Evolutionary conservation across 2,329 filamentous ascomycete genomes (phyloP), one percentile per base, ranked within the genome.

Genomic region (Botrytis tulipae): DNA sequence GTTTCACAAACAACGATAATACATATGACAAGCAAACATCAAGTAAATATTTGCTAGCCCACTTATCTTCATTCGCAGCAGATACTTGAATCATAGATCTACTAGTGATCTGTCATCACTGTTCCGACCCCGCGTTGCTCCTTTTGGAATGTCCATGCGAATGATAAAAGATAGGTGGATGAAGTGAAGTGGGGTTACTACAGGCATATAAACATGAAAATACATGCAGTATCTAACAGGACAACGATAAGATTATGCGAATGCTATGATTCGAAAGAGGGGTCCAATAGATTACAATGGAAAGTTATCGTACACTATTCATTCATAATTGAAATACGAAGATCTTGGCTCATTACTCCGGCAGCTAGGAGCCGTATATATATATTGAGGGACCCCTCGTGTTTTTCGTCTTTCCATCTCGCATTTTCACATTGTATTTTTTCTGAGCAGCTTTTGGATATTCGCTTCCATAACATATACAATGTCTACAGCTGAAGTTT

Each of bases 121-220:
- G 8, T 22, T 25, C 10, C 18, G 4, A 32, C 74, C 75, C 73
- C 75, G 75, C 77, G 66, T 76, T 77, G 61, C 77, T 74, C 18
- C 8, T 66, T 76, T 67, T 16, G 76, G 77, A 71, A 78, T 74
- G 76, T 59, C 66, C 57, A 78, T 74, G 74, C 77, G 76, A 76
- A 54, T n/a, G 44, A 46, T 40, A 65, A 57, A 40, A 35, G 35
- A 40, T 54, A 46, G 74, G 75, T 73, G 75, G 76, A 57, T 57
- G 51, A 57, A 57, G 51, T 57, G 51, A 57, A 57, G 51, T 57
- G 51, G n/a, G n/a, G 51, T 57, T 29, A 73, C 74, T 59, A 73
- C 48, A 76, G 25, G 22, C 40, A 68, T 62, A 57, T 29, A 57
- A 54, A 18, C n/a, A 18, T 29, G n/a, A 29, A 57, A 48, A 42